Conservation (phyloP, 1,139 yeast genomes). For the Saccharomyces pastorianus region DNA sequence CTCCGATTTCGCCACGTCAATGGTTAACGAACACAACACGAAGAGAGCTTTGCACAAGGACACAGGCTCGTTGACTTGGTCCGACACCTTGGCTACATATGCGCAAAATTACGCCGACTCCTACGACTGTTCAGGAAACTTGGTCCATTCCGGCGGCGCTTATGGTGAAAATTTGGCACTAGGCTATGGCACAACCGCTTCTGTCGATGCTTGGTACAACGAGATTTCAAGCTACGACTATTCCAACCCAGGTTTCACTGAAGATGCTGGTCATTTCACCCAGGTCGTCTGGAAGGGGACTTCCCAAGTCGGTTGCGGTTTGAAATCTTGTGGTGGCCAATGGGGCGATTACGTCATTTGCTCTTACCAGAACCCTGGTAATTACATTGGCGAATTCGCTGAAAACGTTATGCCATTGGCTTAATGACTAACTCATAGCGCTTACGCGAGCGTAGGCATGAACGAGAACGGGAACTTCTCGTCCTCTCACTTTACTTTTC, state of each 20-base stretch:
- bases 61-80: constrained; percentile 45
- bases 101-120: constrained; percentile 44
- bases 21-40: constrained; percentile 44
- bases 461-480: not conserved
- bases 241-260: constrained; percentile 34
- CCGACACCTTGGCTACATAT: constrained; percentile 34
- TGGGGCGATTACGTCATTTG: constrained; percentile 54
- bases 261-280: constrained; percentile 50
- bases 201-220: constrained; percentile 58
- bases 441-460: not conserved
- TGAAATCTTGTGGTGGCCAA: constrained; percentile 42
- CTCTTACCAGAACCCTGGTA: constrained; percentile 59
- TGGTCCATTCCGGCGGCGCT: constrained; percentile 52
- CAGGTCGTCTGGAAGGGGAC: constrained; percentile 60
- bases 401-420: constrained; percentile 40
- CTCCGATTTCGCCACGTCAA: constrained; percentile 34
- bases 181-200: constrained; percentile 37
- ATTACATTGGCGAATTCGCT: constrained; percentile 38
- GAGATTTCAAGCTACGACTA: constrained; percentile 48
- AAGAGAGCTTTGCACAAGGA: constrained; percentile 51
- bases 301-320: constrained; percentile 54
- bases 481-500: not conserved
- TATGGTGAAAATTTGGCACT: constrained; percentile 59
- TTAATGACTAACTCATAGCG: constrained; percentile 1
- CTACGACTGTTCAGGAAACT: constrained; percentile 45